Base-by-base conservation (phyloP, 2,329 filamentous ascomycete genomes). In the Aspergillus transmontanensis region DNA sequence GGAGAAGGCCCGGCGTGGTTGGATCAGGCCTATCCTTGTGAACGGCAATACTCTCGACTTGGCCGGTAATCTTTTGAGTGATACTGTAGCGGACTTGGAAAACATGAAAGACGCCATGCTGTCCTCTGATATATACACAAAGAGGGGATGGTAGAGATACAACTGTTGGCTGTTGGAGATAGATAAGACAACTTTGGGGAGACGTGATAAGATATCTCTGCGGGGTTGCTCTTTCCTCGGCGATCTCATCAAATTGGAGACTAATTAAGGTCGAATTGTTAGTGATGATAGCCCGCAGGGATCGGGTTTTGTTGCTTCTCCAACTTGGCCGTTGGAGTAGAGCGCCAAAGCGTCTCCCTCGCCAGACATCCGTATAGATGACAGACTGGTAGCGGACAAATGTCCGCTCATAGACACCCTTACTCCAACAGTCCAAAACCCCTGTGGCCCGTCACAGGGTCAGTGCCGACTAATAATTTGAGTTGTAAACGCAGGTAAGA, bases 171-270 rank as follows among this genome's bases (percentile, higher is more conserved):
- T 45, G 57, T 65, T 59, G 63, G 61, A 64, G 61, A 51, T 41
- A 11, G 61, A 63, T 60, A 60, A 61, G 58, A 32, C 34, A 30
- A 45, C 23, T 48, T 56, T 41, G 58, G 57, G 32, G 19, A 61
- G 60, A 32, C 32, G 57, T 51, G 66, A 62, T 63, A 66, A 63
- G 69, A 60, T 63, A 66, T 34, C 39, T 41, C 19, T 41, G 61
- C 51, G 57, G 60, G 51, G 59, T 56, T 21, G 57, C 14, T 58
- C 57, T 50, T 51, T 61, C 58, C 43, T 69, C 66, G 66, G 68
- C n/a, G 51, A 57, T 64, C 26, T 50, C 36, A 43, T 63, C 64
- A 58, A 69, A 67, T 66, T 60, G 65, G 55, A 56, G 19, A 50
- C n/a, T 45, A 53, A 57, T 48, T 28, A 21, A 48, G 12, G 16